A percentile compares a stretch with the other conserved stretches of the same genome.
phyloP scores from a whole-genome alignment of 2,329 filamentous ascomycete species.

The Alternaria sp. region DNA sequence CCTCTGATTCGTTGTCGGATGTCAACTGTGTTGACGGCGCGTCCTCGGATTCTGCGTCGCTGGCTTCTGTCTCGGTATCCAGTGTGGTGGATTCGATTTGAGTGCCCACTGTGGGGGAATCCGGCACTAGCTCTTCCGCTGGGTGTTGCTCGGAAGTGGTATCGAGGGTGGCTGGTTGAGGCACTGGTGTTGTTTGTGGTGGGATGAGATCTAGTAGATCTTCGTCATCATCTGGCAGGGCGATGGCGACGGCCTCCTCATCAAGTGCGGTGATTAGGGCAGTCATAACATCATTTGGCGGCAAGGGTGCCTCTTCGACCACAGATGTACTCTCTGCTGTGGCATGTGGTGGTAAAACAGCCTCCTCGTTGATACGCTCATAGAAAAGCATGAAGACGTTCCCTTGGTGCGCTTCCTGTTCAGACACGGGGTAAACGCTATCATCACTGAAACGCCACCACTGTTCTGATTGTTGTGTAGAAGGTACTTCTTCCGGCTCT shows the following conservation, averaged over 20 bases:
- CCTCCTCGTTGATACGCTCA: conserved; percentile 64
- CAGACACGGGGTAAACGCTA: conserved; percentile 76
- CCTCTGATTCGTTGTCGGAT: conserved; percentile 27
- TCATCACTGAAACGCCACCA: conserved; percentile 97
- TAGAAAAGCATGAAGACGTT: conserved; percentile 99
- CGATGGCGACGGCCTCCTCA: conserved; percentile 21
- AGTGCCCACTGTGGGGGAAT: neutral
- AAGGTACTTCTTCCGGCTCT: conserved; percentile 15
- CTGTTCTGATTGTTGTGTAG: conserved; percentile 49
- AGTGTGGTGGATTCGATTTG: neutral
- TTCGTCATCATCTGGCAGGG: conserved; percentile 33
- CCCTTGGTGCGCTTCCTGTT: conserved; percentile 76
- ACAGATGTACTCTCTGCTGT: neutral
- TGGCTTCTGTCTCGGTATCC: conserved; percentile 22
- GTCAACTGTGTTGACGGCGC: conserved; percentile 34
- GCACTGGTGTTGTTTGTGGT: conserved; percentile 3
- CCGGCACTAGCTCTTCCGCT: neutral
- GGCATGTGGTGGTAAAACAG: conserved; percentile 37
- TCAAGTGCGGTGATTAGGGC: neutral
- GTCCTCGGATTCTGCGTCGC: conserved; percentile 34
- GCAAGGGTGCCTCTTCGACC: conserved; percentile 29
- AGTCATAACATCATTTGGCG: conserved; percentile 15
- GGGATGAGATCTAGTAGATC: conserved; percentile 17
- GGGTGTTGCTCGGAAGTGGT: neutral
- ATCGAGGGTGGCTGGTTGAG: neutral